Evolutionary conservation across 2,329 filamentous ascomycete species (phyloP), one percentile per base, ranked within the genome.

Genomic region (Fusarium setosum): DNA sequence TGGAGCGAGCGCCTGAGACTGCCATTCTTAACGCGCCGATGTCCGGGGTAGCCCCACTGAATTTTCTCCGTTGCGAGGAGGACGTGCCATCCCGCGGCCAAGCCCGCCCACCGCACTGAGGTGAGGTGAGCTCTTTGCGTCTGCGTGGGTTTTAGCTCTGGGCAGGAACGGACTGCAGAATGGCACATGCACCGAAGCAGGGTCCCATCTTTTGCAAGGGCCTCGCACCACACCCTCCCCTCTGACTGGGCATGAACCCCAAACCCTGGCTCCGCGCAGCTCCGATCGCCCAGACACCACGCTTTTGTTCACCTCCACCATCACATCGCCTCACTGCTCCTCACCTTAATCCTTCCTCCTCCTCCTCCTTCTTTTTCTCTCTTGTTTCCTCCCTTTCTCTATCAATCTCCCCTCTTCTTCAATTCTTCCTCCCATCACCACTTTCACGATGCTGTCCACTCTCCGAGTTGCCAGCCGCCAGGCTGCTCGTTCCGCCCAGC

Each of bases 381-480:
- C 44, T 45, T 47, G 38, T 61, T 63, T 49, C 56, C 56, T 53
- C 54, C 65, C 52, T 53, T 45, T 56, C 45, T 60, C 50, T 53
- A 48, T 52, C 67, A 63, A 48, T 52, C 61, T 61, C 55, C 35
- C 35, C 51, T 56, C 55, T 56, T 41, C 29, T 56, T 49, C 55
- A 63, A 65, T 47, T 31, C 45, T 53, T 29, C 49, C 47, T 53
- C 47, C 31, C 58, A 51, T 55, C 45, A 60, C 42, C 48, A 49
- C 50, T 51, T 56, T 59, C 79, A 84, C 65, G 50, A 89, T 88
- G 86, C 79, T 88, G 72, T 85, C 86, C 56, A 80, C 85, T 59
- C 76, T 87, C 68, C 83, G 85, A 78, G 73, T 85, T 69, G 83
- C 82, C 67, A 80, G 82, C 75, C 82, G 86, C 72, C 83, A 82